Evolutionary conservation across 257 asterid genomes (phyloP).

Genomic region (Fraxinus cuspidata): DNA sequence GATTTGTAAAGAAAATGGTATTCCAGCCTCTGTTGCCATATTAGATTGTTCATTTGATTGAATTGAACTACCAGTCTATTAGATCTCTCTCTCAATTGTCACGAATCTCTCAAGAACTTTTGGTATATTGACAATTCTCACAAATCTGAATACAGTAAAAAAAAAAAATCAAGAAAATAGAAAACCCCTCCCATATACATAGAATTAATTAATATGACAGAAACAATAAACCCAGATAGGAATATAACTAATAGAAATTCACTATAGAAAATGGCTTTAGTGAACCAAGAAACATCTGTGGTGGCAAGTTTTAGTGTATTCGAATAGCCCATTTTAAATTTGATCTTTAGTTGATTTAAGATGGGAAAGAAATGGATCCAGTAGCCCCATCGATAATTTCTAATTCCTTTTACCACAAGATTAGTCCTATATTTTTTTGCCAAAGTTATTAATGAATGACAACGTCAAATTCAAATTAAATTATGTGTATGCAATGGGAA

Average conservation of each 20-base stretch:
- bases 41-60: conserved; percentile 45
- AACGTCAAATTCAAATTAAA: background rate
- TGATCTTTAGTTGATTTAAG: conserved; percentile 49
- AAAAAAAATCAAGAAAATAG: background rate
- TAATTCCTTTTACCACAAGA: conserved; percentile 75
- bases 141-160: conserved; percentile 46
- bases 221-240: background rate
- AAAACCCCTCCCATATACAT: no score
- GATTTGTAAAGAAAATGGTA: no score
- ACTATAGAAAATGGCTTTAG: conserved; percentile 63
- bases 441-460: conserved; percentile 20
- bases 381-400: conserved; percentile 54
- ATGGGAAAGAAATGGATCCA: conserved; percentile 61
- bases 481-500: background rate
- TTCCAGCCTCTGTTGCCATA: conserved; percentile 31
- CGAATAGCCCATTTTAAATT: conserved; percentile 77
- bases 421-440: conserved; percentile 57
- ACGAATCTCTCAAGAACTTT: conserved; percentile 77
- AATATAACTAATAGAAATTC: background rate
- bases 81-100: conserved; percentile 51
- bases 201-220: background rate
- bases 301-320: conserved; percentile 54
- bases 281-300: conserved; percentile 56
- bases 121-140: conserved; percentile 81
- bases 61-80: conserved; percentile 67